phyloP scores from a whole-genome alignment of 1,284 basidiomycete species.

The Melampsora medusae region DNA sequence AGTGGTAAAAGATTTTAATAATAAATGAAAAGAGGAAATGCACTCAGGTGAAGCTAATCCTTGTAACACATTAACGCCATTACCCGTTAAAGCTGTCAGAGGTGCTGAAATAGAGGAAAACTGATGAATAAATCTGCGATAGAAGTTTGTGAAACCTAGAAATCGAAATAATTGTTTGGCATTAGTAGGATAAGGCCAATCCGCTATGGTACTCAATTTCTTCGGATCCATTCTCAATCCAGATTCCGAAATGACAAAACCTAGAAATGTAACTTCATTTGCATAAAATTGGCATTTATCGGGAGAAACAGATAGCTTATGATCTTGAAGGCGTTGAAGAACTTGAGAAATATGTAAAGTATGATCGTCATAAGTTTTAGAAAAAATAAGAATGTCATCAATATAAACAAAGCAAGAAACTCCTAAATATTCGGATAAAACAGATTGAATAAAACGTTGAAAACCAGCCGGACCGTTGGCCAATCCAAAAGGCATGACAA shows the following conservation, averaged over 20 bases:
- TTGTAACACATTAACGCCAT: neutral
- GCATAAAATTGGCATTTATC: conserved; percentile 26
- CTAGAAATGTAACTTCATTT: conserved; percentile 14
- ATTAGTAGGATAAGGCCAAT: conserved; percentile 19
- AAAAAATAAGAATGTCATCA: conserved; percentile 41
- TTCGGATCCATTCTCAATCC: conserved; percentile 21
- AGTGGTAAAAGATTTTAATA: neutral
- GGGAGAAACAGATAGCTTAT: conserved; percentile 14
- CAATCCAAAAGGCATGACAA: conserved; percentile 29
- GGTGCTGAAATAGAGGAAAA: conserved; percentile 8
- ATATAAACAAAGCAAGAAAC: conserved; percentile 35
- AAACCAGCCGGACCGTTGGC: conserved; percentile 33
- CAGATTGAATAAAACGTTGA: conserved; percentile 31
- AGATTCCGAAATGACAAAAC: conserved; percentile 1
- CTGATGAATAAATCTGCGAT: conserved; percentile 12
- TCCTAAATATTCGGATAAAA: conserved; percentile 24
- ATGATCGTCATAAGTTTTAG: conserved; percentile 8
- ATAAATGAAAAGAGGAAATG: neutral
- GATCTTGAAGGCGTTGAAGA: neutral
- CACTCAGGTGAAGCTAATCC: neutral
- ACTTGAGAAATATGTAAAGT: neutral
- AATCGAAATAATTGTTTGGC: neutral
- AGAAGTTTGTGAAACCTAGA: conserved; percentile 31
- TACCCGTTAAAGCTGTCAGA: neutral
- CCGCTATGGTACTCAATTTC: conserved; percentile 12